These are phyloP conservation scores for Labyrinthula sp. DNA, from an alignment of 352 stramenopile genomes.

Conservation along the genomic window DNA sequence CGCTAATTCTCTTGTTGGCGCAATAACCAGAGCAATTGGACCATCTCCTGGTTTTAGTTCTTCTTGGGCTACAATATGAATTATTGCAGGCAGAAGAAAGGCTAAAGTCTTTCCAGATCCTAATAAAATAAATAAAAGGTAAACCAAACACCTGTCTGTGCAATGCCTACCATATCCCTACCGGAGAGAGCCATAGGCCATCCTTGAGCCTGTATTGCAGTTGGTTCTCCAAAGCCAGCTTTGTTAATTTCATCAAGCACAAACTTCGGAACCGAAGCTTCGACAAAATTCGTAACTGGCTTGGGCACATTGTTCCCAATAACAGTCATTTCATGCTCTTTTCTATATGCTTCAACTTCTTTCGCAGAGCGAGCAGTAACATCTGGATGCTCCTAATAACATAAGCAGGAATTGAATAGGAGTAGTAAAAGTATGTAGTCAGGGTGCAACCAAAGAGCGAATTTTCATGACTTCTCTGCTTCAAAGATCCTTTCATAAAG, in stretches of 20 bases:
- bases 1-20: constrained; percentile 90
- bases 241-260: constrained; percentile 87
- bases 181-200: constrained; percentile 94
- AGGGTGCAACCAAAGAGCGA: background rate
- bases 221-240: constrained; percentile 81
- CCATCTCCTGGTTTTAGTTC: constrained; percentile 87
- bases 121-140: no score
- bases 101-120: constrained; percentile 87
- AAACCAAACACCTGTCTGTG: no score
- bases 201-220: constrained; percentile 72
- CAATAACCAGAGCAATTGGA: constrained; percentile 90
- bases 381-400: constrained; percentile 77
- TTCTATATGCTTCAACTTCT: constrained; percentile 70
- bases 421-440: background rate
- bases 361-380: constrained; percentile 63
- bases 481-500: background rate
- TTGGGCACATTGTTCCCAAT: constrained; percentile 85
- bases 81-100: constrained; percentile 95
- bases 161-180: constrained; percentile 95
- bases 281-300: constrained; percentile 78
- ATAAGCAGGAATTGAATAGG: constrained; percentile 1
- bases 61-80: constrained; percentile 93
- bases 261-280: constrained; percentile 77
- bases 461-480: background rate
- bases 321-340: constrained; percentile 74